Evolutionary conservation across 2,329 filamentous ascomycete genomes (phyloP).

Genomic region (Verticillium alfalfae): DNA sequence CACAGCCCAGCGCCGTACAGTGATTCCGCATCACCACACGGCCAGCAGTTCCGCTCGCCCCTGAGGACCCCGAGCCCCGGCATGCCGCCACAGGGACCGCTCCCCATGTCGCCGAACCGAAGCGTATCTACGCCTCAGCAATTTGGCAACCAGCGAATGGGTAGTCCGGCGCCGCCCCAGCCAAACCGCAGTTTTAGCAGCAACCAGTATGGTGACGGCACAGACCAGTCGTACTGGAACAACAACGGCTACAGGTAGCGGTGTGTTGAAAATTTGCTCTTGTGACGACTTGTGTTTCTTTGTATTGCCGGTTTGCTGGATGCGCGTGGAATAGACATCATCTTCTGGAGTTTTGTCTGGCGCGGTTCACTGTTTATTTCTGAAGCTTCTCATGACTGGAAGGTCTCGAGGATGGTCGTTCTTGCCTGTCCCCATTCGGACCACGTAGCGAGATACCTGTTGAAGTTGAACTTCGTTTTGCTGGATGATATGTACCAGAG

Average conservation of each 20-base stretch:
- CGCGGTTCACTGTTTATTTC: background rate
- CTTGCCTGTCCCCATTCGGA: background rate
- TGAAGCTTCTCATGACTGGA: background rate
- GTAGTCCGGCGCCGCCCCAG: conserved; percentile 5
- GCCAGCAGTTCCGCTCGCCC: conserved; percentile 3
- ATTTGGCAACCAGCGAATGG: conserved; percentile 8
- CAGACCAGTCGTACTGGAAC: conserved; percentile 8
- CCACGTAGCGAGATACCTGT: background rate
- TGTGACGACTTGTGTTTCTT: background rate
- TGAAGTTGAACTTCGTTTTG: background rate
- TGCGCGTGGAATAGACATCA: background rate
- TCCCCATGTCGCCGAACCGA: conserved; percentile 8
- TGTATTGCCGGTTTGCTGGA: background rate
- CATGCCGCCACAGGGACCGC: conserved; percentile 9
- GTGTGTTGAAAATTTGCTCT: background rate
- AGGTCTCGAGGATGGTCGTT: background rate
- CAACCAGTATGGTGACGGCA: conserved; percentile 5
- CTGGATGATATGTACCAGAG: background rate
- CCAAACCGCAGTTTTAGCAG: conserved; percentile 3
- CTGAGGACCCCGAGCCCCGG: conserved; percentile 9
- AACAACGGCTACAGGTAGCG: conserved; percentile 5
- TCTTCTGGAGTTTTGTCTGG: background rate
- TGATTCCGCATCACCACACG: background rate
- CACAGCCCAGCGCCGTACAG: background rate
- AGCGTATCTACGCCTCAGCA: conserved; percentile 5